Conservation (phyloP, 805 yeast genomes). For the Teunomyces funiuensis region DNA sequence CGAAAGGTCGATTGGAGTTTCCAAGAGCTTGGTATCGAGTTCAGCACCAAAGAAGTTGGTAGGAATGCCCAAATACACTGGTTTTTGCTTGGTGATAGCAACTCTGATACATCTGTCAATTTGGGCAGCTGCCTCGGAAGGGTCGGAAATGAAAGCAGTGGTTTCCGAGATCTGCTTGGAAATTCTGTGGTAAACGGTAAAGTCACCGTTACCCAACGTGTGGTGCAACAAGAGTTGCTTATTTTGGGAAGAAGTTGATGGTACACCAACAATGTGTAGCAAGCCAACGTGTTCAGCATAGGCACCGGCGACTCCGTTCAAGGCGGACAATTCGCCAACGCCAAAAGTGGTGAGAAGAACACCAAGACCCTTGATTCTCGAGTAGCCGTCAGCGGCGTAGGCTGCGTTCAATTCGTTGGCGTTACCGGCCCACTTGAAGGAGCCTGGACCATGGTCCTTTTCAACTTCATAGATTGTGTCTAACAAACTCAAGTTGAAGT, state of each 20-base stretch:
- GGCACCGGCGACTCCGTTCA: constrained; percentile 85
- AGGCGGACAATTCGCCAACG: constrained; percentile 83
- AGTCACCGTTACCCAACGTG: constrained; percentile 82
- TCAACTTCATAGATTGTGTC: constrained; percentile 74
- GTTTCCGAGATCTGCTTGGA: constrained; percentile 69
- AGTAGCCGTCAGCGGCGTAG: constrained; percentile 86
- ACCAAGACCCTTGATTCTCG: constrained; percentile 74
- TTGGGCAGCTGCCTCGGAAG: constrained; percentile 62
- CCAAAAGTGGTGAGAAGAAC: constrained; percentile 84
- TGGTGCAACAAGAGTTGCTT: constrained; percentile 75
- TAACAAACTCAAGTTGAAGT: constrained; percentile 69
- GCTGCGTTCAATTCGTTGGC: constrained; percentile 89
- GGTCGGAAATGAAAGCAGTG: constrained; percentile 62
- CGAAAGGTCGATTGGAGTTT: constrained; percentile 63
- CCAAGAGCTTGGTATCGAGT: constrained; percentile 57
- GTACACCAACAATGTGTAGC: constrained; percentile 83
- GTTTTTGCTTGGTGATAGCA: constrained; percentile 72
- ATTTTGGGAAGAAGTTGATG: constrained; percentile 71
- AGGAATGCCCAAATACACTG: constrained; percentile 81
- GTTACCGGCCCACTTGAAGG: constrained; percentile 85
- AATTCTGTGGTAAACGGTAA: constrained; percentile 77
- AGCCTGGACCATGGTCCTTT: constrained; percentile 31
- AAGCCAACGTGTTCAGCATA: constrained; percentile 88
- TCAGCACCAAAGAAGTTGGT: constrained; percentile 71
- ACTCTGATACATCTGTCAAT: constrained; percentile 74